Percentiles rank a stretch among this genome's conserved stretches.
Evolutionary conservation across 192 early-diverging fungal genomes (phyloP).

Genomic region (Podila epicladia): DNA sequence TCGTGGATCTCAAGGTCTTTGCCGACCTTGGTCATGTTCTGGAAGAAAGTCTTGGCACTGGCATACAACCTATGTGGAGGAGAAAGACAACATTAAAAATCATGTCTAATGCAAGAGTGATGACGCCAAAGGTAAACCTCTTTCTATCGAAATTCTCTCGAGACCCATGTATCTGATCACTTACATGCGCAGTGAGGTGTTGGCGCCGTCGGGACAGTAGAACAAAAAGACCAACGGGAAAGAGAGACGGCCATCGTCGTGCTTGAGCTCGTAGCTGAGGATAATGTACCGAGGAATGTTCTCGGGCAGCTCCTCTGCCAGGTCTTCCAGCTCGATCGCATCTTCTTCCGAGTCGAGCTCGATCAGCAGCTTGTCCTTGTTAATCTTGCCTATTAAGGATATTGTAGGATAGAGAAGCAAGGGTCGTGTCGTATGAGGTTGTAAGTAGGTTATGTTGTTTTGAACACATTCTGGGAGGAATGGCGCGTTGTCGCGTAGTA

Average conservation of each 20-base stretch:
- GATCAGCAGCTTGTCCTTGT: constrained; percentile 57
- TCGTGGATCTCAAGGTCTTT: constrained; percentile 81
- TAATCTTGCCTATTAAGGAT: constrained; percentile 59
- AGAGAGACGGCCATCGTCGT: constrained; percentile 71
- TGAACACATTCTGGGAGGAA: no score
- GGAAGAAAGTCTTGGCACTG: constrained; percentile 70
- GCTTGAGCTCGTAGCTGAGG: constrained; percentile 66
- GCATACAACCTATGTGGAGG: constrained; percentile 59
- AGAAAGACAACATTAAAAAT: not conserved
- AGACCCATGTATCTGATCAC: constrained; percentile 8
- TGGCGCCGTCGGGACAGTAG: constrained; percentile 63
- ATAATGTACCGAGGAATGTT: constrained; percentile 71
- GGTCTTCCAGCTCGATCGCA: constrained; percentile 53
- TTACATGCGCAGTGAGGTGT: constrained; percentile 58
- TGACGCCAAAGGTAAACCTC: no score
- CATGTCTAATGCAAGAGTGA: not conserved
- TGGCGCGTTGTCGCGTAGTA: no score
- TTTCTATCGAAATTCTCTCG: no score
- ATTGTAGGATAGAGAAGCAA: not conserved
- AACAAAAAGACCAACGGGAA: constrained; percentile 81
- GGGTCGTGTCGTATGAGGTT: not conserved
- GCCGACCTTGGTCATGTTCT: constrained; percentile 65
- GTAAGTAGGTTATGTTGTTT: not conserved
- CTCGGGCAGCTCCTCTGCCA: constrained; percentile 61
- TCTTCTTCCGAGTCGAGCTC: constrained; percentile 61